phyloP scores from a whole-genome alignment of 176 grass and related monocot genomes.

The Hsuehochloa calcarea region DNA sequence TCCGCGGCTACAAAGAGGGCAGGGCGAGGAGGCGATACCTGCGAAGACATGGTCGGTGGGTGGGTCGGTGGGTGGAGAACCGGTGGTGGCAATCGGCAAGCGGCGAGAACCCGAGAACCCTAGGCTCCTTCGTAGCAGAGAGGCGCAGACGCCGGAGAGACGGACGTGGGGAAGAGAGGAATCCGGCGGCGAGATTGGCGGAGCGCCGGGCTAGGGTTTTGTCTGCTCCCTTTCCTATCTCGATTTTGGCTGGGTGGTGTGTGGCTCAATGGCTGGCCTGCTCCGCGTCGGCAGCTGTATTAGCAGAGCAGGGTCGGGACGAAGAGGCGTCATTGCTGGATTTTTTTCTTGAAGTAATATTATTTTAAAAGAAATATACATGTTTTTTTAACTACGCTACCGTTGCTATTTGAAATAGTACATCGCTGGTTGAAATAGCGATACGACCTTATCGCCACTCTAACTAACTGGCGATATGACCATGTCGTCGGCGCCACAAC shows the following conservation, averaged over 20 bases:
- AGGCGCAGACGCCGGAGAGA: background rate
- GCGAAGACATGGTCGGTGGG: constrained; percentile 44
- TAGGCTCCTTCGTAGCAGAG: background rate
- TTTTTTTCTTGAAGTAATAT: no score
- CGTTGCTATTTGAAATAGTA: no score
- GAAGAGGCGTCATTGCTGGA: no score
- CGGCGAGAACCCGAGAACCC: background rate
- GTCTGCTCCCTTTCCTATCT: background rate
- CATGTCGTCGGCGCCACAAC: no score
- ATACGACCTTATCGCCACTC: no score
- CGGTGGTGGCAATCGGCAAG: background rate
- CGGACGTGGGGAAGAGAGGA: background rate
- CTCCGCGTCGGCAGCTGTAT: no score
- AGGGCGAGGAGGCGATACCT: constrained; percentile 26
- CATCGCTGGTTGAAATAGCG: no score
- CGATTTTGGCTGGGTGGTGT: background rate
- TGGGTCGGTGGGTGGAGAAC: background rate
- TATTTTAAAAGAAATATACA: no score
- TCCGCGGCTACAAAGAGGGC: background rate
- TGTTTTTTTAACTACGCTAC: no score
- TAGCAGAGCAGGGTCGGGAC: no score
- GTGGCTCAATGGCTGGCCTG: no score
- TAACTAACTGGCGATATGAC: no score
- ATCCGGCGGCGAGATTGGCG: constrained; percentile 30
- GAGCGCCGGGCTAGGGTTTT: constrained; percentile 41